Percentiles rank a stretch among this genome's conserved stretches.
Evolutionary conservation across 495 filamentous ascomycete genomes (phyloP).

Genomic region (Penicillium tannophilum): DNA sequence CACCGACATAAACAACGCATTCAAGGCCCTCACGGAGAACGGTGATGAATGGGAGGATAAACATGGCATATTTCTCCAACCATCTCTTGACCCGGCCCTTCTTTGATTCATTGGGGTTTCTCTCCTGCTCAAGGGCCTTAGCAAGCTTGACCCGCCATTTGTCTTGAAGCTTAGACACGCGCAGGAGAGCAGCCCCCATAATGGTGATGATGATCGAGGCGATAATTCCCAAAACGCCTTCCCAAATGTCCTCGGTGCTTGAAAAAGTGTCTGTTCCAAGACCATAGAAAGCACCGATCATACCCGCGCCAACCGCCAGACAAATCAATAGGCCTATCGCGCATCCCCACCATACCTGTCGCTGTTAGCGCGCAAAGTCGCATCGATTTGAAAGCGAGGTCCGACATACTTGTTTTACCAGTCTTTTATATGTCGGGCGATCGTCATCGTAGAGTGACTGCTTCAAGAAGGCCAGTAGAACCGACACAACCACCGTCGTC

Average conservation of each 20-base stretch:
- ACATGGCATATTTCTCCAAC: slow-evolving; percentile 79
- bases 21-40: slow-evolving; percentile 83
- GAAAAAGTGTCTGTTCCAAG: slow-evolving; percentile 66
- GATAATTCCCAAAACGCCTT: slow-evolving; percentile 71
- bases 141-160: slow-evolving; percentile 84
- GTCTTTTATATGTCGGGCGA: slow-evolving; percentile 60
- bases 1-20: slow-evolving; percentile 78
- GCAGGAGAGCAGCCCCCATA: slow-evolving; percentile 75
- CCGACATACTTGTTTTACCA: slow-evolving; percentile 72
- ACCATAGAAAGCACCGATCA: slow-evolving; percentile 82
- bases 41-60: slow-evolving; percentile 78
- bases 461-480: slow-evolving; percentile 79
- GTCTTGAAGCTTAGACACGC: slow-evolving; percentile 82
- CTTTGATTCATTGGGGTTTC: slow-evolving; percentile 28
- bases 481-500: slow-evolving; percentile 77
- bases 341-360: slow-evolving; percentile 52
- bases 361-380: not conserved
- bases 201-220: slow-evolving; percentile 76
- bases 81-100: slow-evolving; percentile 58
- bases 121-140: slow-evolving; percentile 59
- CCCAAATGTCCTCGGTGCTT: slow-evolving; percentile 71
- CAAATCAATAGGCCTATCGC: slow-evolving; percentile 65
- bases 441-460: slow-evolving; percentile 68
- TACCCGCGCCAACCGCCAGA: slow-evolving; percentile 64
- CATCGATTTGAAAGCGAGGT: not conserved